Percentiles rank a stretch among this genome's conserved stretches.
Evolutionary conservation across 352 stramenopile genomes (phyloP).

Genomic region (Globisporangium nodosum): DNA sequence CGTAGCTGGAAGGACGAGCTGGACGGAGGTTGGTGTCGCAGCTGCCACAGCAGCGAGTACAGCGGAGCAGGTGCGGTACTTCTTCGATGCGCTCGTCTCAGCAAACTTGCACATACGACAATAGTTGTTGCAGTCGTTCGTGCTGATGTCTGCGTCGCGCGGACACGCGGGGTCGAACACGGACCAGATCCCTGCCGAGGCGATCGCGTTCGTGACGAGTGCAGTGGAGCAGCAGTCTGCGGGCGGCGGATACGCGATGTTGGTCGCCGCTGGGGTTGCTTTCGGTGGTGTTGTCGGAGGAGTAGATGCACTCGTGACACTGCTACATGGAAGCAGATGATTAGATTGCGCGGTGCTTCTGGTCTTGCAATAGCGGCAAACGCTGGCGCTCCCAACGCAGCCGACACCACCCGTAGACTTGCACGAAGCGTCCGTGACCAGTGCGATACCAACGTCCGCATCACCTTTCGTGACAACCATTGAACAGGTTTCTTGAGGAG

Average conservation of each 20-base stretch:
- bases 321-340: slow-evolving; percentile 12
- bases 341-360: slow-evolving; percentile 18
- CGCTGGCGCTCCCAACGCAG: slow-evolving; percentile 20
- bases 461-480: slow-evolving; percentile 10
- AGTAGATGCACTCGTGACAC: background rate
- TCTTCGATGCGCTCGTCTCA: slow-evolving; percentile 6
- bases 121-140: slow-evolving; percentile 9
- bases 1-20: background rate
- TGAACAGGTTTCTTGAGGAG: slow-evolving; percentile 3
- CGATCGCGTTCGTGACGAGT: background rate
- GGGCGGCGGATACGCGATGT: background rate
- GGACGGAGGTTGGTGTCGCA: background rate
- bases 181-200: slow-evolving; percentile 3
- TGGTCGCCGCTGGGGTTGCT: background rate
- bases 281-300: background rate
- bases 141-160: background rate
- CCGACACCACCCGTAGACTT: slow-evolving; percentile 17
- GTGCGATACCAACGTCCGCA: slow-evolving; percentile 20
- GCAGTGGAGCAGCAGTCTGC: slow-evolving; percentile 2
- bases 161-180: slow-evolving; percentile 10
- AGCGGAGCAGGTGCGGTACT: background rate
- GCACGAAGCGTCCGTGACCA: slow-evolving; percentile 21
- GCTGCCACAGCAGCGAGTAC: slow-evolving; percentile 1
- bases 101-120: slow-evolving; percentile 11
- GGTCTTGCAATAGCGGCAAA: slow-evolving; percentile 36